Evolutionary conservation across 169 alveolate genomes (phyloP).

Genomic region (Eimeria sp.): DNA sequence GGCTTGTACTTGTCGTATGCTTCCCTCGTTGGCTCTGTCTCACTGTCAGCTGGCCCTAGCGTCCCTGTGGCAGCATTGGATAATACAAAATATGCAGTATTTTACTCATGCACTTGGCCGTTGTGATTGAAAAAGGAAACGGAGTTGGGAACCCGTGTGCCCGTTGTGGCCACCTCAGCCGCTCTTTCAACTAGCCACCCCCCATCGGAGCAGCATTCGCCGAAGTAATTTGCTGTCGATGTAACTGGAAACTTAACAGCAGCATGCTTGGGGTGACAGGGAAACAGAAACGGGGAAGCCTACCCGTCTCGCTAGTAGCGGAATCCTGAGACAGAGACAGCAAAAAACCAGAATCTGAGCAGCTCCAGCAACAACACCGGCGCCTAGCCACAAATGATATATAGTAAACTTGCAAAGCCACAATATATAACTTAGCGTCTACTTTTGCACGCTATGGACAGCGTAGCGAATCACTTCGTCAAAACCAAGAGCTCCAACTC

Average conservation of each 20-base stretch:
- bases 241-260: neutral
- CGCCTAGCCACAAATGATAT: neutral
- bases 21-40: slow-evolving; percentile 41
- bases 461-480: neutral
- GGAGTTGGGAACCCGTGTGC: neutral
- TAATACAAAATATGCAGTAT: neutral
- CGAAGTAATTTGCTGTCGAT: neutral
- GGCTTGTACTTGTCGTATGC: slow-evolving; percentile 46
- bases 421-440: neutral
- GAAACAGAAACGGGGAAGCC: neutral
- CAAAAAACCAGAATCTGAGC: neutral
- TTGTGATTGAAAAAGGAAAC: neutral
- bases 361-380: neutral
- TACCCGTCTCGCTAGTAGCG: slow-evolving; percentile 41
- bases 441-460: neutral
- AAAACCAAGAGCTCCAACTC: neutral
- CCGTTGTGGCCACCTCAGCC: neutral
- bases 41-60: neutral
- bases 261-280: neutral
- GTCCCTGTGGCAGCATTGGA: slow-evolving; percentile 14
- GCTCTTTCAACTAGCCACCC: neutral
- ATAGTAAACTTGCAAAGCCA: neutral
- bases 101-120: neutral
- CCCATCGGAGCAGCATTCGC: neutral
- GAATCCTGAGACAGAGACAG: neutral